Evolutionary conservation across 2,329 filamentous ascomycete genomes (phyloP), one percentile per base, ranked within the genome.

Genomic region (Xylariaceae sp.): DNA sequence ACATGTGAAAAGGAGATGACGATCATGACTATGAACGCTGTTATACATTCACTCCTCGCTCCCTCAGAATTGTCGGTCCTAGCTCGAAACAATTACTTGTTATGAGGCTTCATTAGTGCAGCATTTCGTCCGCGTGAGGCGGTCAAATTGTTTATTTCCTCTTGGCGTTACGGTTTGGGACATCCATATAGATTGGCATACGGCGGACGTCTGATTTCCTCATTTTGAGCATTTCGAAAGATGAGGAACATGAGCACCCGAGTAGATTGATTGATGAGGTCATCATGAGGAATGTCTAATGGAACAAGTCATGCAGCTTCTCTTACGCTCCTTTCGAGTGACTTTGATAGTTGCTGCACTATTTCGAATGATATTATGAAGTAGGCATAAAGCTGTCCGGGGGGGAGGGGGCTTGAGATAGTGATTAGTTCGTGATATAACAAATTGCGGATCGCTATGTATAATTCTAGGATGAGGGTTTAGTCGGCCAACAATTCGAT

Each of bases 261-360:
- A 13, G 9, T 34, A 19, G 33, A 34, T 7, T 17, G 33, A 33
- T 16, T n/a, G 30, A 32, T n/a, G 30, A 32, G 22, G 22, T 11
- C 22, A 26, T 32, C 37, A 43, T 41, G 50, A 49, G 46, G 48
- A 42, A 47, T 46, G 37, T 43, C 19, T 41, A 22, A 38, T 31
- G 36, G 42, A 38, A n/a, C n/a, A n/a, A 24, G 46, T 26, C 15
- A 33, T 34, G 19, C 32, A 44, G 26, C 30, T 38, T 42, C 41
- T 47, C 41, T 41, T 49, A 7, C 41, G 35, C 34, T 53, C 50
- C 43, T 49, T 52, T 43, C 22, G 22, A 26, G 6, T 26, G 41
- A 44, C 41, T 43, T 34, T 13, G 33, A 19, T 9, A 34, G 33
- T 13, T 17, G n/a, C 13, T 13, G 4, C 16, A 7, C 13, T 32